phyloP scores from a whole-genome alignment of 805 yeast genomes.

The Teunomyces aglyptinius region DNA sequence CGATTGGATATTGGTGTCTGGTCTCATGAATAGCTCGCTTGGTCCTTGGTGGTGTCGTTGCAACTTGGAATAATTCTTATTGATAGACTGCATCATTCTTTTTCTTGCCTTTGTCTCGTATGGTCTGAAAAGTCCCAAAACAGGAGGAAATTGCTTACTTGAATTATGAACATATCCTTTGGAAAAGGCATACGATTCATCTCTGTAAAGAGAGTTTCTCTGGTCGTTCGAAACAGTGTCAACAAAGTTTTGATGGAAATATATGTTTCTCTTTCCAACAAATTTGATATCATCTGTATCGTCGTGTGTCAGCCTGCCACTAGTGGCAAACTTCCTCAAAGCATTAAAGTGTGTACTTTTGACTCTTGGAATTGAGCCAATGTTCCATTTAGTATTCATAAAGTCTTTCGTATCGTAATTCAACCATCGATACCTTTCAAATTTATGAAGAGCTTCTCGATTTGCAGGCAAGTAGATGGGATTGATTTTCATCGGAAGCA shows the following conservation, averaged over 20 bases:
- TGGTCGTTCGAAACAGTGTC: constrained; percentile 15
- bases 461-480: constrained; percentile 21
- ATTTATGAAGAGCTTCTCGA: constrained; percentile 6
- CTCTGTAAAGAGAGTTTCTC: constrained; percentile 7
- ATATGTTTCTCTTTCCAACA: constrained; percentile 34
- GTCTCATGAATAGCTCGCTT: neutral
- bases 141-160: constrained; percentile 12
- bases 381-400: constrained; percentile 16
- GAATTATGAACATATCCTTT: constrained; percentile 23
- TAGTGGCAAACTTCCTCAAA: constrained; percentile 12
- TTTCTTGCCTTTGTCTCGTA: constrained; percentile 37
- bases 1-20: neutral
- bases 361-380: constrained; percentile 47
- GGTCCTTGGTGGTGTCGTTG: constrained; percentile 1
- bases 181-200: constrained; percentile 18
- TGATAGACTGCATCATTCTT: constrained; percentile 34
- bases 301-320: constrained; percentile 4
- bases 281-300: constrained; percentile 18
- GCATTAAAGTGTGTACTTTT: constrained; percentile 26
- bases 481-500: constrained; percentile 23
- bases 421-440: constrained; percentile 8
- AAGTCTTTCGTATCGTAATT: constrained; percentile 29
- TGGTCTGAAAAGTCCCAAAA: constrained; percentile 37
- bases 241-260: constrained; percentile 36
- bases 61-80: constrained; percentile 14